These are phyloP conservation scores for Nitzschia sp. DNA, from an alignment of 108 stramenopile genomes.

Conservation along the genomic window DNA sequence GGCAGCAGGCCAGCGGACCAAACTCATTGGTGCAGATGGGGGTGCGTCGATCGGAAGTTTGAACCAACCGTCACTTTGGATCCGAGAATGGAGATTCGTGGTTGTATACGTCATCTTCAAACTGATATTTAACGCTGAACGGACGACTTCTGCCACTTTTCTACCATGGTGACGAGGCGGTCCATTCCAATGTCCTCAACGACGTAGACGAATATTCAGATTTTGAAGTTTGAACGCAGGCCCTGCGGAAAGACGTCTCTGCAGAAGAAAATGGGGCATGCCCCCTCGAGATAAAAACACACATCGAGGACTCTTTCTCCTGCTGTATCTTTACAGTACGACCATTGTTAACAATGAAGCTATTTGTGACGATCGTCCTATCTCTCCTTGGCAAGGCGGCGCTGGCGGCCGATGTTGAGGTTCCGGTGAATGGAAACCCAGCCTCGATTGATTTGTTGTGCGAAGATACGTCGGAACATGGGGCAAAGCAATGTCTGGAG, in stretches of 20 bases:
- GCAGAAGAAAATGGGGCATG: no score
- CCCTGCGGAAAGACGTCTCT: no score
- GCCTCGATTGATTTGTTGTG: not conserved
- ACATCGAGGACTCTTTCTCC: no score
- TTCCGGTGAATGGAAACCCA: not conserved
- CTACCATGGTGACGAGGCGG: not conserved
- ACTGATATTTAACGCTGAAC: not conserved
- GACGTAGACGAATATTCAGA: not conserved
- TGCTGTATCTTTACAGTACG: no score
- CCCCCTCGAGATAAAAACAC: no score
- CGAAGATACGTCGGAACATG: conserved; percentile 7
- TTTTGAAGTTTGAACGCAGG: no score
- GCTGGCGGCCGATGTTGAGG: not conserved
- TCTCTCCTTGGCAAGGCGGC: not conserved
- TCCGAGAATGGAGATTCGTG: no score
- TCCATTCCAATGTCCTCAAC: not conserved
- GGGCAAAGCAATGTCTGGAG: not conserved
- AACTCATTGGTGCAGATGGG: no score
- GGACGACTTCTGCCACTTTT: not conserved
- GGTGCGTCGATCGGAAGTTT: no score
- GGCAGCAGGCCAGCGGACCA: no score
- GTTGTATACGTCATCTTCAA: no score
- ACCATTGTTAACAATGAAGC: not conserved
- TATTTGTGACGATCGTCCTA: not conserved
- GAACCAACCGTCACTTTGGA: no score